These are phyloP conservation scores for Fraxinus excelsior DNA, from an alignment of 257 asterid genomes.

Conservation along the genomic window DNA sequence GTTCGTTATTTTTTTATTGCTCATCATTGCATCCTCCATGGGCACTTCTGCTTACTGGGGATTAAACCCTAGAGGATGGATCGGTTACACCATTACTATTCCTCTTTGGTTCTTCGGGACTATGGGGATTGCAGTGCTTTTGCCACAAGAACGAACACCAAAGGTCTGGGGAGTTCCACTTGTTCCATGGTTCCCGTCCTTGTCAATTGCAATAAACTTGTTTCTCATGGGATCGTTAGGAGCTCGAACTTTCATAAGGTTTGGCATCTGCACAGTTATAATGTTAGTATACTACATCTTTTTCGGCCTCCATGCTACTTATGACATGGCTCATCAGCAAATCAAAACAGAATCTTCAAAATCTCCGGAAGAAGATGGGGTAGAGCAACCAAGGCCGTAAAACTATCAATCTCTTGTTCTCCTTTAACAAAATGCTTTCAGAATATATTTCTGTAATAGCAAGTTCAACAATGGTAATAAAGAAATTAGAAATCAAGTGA, in stretches of 20 bases:
- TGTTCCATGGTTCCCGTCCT: conserved; percentile 67
- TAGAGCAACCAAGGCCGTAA: conserved; percentile 20
- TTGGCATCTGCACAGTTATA: conserved; percentile 43
- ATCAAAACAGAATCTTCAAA: conserved; percentile 31
- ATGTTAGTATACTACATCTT: conserved; percentile 53
- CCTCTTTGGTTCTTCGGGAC: conserved; percentile 58
- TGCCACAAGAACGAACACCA: conserved; percentile 51
- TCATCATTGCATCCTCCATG: conserved; percentile 52
- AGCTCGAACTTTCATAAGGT: conserved; percentile 49
- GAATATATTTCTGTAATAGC: neutral
- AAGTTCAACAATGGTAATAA: neutral
- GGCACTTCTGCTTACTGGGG: conserved; percentile 67
- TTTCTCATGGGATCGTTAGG: conserved; percentile 70
- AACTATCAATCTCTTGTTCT: neutral
- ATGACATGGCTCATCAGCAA: conserved; percentile 51
- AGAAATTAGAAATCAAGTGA: neutral
- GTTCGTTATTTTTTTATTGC: conserved; percentile 30
- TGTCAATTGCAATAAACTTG: conserved; percentile 56
- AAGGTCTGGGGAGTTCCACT: conserved; percentile 65
- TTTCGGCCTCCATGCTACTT: conserved; percentile 60
- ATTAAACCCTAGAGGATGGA: conserved; percentile 44
- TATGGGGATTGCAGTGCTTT: conserved; percentile 39
- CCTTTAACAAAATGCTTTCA: neutral
- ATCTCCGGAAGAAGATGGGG: conserved; percentile 18
- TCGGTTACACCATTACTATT: conserved; percentile 44